A percentile compares a stretch with the other conserved stretches of the same genome.
Conservation (phyloP, 139 green algal genomes). For the Gonium pectorale region DNA sequence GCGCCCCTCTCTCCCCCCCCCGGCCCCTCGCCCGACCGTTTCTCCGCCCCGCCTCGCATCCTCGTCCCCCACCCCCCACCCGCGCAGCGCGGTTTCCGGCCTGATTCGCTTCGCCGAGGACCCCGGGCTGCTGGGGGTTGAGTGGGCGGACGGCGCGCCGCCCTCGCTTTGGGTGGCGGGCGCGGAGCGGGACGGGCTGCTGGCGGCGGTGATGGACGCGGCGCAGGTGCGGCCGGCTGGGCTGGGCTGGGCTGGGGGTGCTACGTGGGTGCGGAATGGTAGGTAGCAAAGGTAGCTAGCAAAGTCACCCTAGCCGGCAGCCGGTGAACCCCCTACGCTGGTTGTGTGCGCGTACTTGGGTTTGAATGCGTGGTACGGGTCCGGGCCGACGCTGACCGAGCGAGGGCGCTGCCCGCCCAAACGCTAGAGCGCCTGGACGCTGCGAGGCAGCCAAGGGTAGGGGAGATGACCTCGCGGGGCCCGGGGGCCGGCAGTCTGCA, state of each 20-base stretch:
- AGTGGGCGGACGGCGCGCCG: constrained; percentile 73
- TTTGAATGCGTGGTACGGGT: not conserved
- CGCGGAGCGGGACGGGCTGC: constrained; percentile 74
- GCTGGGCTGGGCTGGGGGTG: not conserved
- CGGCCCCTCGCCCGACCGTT: not conserved
- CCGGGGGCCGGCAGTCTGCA: no score
- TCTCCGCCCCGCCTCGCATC: not conserved
- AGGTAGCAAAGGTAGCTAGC: no score
- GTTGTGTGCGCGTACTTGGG: not conserved
- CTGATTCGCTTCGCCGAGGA: constrained; percentile 67
- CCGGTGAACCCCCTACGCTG: no score
- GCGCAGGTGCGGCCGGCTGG: constrained; percentile 63
- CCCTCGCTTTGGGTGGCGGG: constrained; percentile 70
- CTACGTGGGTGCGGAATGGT: not conserved
- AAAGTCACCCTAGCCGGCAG: no score
- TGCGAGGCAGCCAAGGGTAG: no score
- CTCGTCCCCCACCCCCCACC: not conserved
- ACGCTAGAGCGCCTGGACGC: no score
- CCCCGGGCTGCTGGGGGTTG: constrained; percentile 79
- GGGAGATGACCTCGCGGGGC: no score
- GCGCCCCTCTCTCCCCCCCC: not conserved
- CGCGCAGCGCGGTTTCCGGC: not conserved
- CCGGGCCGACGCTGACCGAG: not conserved
- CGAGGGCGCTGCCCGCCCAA: no score
- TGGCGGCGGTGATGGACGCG: constrained; percentile 79